These are phyloP conservation scores for Gaertneriomyces sp. DNA, from an alignment of 192 early-diverging fungal genomes.

Conservation along the genomic window DNA sequence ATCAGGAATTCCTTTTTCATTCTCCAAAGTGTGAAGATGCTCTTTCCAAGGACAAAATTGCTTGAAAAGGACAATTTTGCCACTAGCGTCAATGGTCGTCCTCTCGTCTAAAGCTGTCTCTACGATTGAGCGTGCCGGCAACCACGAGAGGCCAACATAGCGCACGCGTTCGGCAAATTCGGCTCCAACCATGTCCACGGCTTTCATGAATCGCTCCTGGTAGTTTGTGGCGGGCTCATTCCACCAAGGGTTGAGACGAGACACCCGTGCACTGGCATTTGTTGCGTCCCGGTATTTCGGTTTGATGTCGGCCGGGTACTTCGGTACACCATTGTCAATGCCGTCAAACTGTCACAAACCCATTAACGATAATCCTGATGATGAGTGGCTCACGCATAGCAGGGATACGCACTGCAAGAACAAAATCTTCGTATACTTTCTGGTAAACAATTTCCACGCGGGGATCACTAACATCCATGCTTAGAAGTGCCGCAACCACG, in stretches of 20 bases:
- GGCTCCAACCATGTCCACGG: conserved; percentile 69
- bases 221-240: conserved; percentile 71
- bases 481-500: conserved; percentile 63
- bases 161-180: conserved; percentile 69
- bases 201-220: conserved; percentile 56
- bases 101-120: conserved; percentile 59
- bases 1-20: conserved; percentile 32
- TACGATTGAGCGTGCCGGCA: conserved; percentile 85
- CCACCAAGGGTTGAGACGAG: conserved; percentile 90
- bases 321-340: conserved; percentile 90
- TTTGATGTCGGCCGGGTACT: conserved; percentile 75
- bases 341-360: conserved; percentile 62
- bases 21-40: conserved; percentile 58
- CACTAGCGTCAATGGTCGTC: conserved; percentile 62
- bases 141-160: conserved; percentile 74
- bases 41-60: conserved; percentile 92
- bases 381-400: background rate
- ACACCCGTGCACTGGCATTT: conserved; percentile 74
- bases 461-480: conserved; percentile 45
- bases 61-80: conserved; percentile 79
- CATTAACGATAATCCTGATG: background rate
- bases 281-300: conserved; percentile 82
- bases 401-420: conserved; percentile 28
- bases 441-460: conserved; percentile 68
- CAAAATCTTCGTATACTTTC: conserved; percentile 77